Conservation (phyloP, 2,329 filamentous ascomycete genomes). For the Rhynchosporium agropyri region DNA sequence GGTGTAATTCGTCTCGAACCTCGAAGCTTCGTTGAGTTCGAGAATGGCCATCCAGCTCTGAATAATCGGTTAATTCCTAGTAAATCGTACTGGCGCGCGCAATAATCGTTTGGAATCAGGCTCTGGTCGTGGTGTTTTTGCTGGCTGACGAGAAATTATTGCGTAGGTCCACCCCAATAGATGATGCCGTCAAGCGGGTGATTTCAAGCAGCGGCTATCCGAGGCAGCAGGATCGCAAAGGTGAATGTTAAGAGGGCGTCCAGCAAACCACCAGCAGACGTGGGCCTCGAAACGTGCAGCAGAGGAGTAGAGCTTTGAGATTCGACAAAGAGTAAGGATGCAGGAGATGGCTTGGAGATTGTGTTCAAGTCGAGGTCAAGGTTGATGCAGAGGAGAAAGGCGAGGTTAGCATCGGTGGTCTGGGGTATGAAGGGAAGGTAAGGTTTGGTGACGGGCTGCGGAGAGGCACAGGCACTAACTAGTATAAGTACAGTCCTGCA, state of each 20-base stretch:
- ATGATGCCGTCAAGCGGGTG: slow-evolving; percentile 19
- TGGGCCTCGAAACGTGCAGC: slow-evolving; percentile 3
- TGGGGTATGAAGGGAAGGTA: neutral
- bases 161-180: slow-evolving; percentile 13
- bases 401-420: slow-evolving; percentile 4
- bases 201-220: slow-evolving; percentile 17
- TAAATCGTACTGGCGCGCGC: slow-evolving; percentile 15
- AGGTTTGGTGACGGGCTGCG: slow-evolving; percentile 13
- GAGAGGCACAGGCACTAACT: neutral
- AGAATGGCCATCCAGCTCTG: slow-evolving; percentile 25
- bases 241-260: slow-evolving; percentile 1
- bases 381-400: neutral
- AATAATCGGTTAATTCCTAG: slow-evolving; percentile 20
- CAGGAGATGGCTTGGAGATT: neutral
- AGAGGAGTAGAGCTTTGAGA: neutral
- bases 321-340: neutral
- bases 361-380: neutral
- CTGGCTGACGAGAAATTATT: slow-evolving; percentile 5
- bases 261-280: slow-evolving; percentile 8
- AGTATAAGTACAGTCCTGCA: slow-evolving; percentile 7
- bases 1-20: slow-evolving; percentile 15
- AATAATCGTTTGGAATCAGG: slow-evolving; percentile 9
- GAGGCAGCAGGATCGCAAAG: slow-evolving; percentile 13
- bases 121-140: neutral
- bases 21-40: slow-evolving; percentile 26